phyloP scores from a whole-genome alignment of 108 stramenopile species.

The Fistulifera pelliculosa region DNA sequence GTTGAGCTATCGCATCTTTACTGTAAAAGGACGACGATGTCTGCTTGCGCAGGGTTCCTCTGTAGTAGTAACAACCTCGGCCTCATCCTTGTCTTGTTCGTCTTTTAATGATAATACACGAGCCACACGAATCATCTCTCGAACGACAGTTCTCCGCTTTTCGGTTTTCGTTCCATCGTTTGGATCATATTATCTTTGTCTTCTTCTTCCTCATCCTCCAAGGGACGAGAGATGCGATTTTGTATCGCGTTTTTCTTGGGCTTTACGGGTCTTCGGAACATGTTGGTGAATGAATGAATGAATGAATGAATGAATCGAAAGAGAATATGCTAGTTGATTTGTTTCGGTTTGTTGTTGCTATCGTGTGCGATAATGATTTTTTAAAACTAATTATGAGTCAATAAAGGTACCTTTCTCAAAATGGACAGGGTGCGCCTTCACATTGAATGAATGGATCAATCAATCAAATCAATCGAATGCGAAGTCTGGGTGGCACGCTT shows the following conservation, averaged over 20 bases:
- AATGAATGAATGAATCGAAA: not conserved
- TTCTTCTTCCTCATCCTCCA: constrained; percentile 2
- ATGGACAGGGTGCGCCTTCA: no score
- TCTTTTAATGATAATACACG: not conserved
- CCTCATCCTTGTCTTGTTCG: not conserved
- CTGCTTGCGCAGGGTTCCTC: no score
- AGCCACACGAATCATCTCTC: not conserved
- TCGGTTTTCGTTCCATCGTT: not conserved
- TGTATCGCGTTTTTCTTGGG: not conserved
- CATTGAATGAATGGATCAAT: not conserved
- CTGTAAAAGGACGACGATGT: constrained; percentile 1
- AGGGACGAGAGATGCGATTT: not conserved
- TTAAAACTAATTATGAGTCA: no score
- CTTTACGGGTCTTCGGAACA: not conserved
- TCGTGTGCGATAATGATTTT: no score
- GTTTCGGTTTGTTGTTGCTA: no score
- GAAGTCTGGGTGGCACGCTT: no score
- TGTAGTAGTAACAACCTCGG: not conserved
- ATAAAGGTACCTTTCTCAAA: no score
- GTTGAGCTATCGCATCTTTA: not conserved
- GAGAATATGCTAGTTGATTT: no score
- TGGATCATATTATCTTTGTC: not conserved
- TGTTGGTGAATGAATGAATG: not conserved
- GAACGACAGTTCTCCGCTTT: not conserved
- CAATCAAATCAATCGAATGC: not conserved